Conservation (phyloP, 2,329 filamentous ascomycete species). For the Aspergillus proliferans region DNA sequence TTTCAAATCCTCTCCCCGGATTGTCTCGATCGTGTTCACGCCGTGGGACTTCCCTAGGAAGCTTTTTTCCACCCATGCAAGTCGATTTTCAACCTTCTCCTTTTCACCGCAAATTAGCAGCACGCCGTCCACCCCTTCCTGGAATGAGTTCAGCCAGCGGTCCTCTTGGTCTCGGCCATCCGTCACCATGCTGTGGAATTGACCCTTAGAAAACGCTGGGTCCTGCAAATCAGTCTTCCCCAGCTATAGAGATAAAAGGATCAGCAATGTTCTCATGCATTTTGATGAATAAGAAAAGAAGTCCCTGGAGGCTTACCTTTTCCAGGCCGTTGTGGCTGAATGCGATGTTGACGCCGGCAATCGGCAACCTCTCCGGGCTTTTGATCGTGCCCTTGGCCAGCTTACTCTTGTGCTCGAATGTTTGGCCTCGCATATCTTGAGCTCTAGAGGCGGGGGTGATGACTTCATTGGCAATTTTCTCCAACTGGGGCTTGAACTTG, state of each 20-base stretch:
- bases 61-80: neutral
- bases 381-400: slow-evolving; percentile 1
- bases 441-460: slow-evolving; percentile 7
- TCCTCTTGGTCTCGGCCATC: slow-evolving; percentile 9
- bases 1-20: slow-evolving; percentile 1
- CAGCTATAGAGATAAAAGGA: slow-evolving; percentile 1
- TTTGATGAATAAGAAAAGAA: neutral
- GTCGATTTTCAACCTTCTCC: neutral
- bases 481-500: slow-evolving; percentile 7
- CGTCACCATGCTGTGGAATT: slow-evolving; percentile 7
- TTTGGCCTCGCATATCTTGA: neutral
- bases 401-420: neutral
- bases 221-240: slow-evolving; percentile 2
- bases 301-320: slow-evolving; percentile 3
- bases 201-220: slow-evolving; percentile 8
- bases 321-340: slow-evolving; percentile 6
- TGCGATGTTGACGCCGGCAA: slow-evolving; percentile 6
- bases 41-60: neutral
- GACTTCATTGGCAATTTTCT: slow-evolving; percentile 6
- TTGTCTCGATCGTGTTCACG: neutral
- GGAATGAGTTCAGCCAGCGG: slow-evolving; percentile 2
- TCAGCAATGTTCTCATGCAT: neutral
- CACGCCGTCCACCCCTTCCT: slow-evolving; percentile 2
- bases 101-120: neutral
- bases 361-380: slow-evolving; percentile 1